Base-by-base conservation (phyloP, 2,329 filamentous ascomycete genomes). In the Diaporthe australafricana region DNA sequence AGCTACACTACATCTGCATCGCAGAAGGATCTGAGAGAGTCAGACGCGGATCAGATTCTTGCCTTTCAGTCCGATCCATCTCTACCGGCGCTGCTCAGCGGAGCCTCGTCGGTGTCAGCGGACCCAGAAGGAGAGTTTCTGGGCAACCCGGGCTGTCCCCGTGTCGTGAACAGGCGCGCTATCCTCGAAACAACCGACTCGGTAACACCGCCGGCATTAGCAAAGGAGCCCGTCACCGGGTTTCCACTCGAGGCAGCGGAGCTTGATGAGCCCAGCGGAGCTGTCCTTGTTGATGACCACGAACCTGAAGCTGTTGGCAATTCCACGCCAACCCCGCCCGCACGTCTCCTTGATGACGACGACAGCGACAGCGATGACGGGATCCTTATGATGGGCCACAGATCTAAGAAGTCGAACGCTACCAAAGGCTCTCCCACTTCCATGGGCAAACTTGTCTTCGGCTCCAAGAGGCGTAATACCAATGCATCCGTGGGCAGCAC, bases 21-120 rank as follows among this genome's bases (percentile, higher is more conserved):
- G 5, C 80, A 80, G 27, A 84, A 84, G 72, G 82, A 81, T n/a
- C 78, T 82, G 1, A 83, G 84, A 4, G 86, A 87, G 7, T 82
- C 85, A 11, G 86, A 81, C 1, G 83, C 84, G 5, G 85, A 87
- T 5, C 83, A 85, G 11, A 86, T 87, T 75, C 76, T 87, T 20
- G 83, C 83, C 3, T 91, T 90, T 78, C 88, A 88, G 70, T 92
- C 90, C 3, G 90, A 92, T 67, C 90, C 89, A 0, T 92, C 90
- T 6, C 80, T 92, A 3, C 90, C 90, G 14, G 89, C 90, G 8
- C 81, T 92, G 9, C 83, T 92, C 14, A 92, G 90, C 70, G 88
- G 90, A 14, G 88, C 89, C 11, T 91, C 89, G 76, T 92, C 90
- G 2, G 86, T 91, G 12, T 92, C 89, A 17, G 89, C 88, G 1